These are phyloP conservation scores for Didymella keratinophila DNA, from an alignment of 2,329 filamentous ascomycete species.

Conservation along the genomic window DNA sequence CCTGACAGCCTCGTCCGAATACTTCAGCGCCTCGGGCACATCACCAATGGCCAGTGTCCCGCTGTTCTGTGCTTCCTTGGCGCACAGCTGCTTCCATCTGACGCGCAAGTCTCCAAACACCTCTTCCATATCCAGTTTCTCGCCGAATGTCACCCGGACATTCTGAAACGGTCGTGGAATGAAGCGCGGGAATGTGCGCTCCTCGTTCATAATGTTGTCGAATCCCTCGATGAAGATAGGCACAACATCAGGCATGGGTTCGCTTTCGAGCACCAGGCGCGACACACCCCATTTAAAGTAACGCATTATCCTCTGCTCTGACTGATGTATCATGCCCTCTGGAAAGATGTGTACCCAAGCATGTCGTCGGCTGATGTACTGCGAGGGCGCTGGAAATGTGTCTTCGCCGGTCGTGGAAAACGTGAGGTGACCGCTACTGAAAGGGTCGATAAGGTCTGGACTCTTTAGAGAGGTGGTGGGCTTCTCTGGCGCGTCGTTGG, in stretches of 20 bases:
- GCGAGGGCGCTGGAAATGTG: constrained; percentile 73
- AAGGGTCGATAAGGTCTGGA: constrained; percentile 60
- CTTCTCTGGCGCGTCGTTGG: constrained; percentile 37
- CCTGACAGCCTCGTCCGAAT: constrained; percentile 76
- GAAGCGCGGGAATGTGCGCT: constrained; percentile 79
- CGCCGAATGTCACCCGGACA: constrained; percentile 79
- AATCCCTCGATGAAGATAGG: constrained; percentile 95
- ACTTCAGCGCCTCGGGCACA: constrained; percentile 70
- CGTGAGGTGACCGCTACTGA: constrained; percentile 60
- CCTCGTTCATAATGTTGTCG: constrained; percentile 87
- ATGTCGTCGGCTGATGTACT: constrained; percentile 72
- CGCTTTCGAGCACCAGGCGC: constrained; percentile 86
- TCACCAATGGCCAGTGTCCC: constrained; percentile 62
- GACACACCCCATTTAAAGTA: constrained; percentile 99
- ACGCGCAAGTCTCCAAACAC: constrained; percentile 79
- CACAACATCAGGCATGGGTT: constrained; percentile 85
- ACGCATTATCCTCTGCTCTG: constrained; percentile 77
- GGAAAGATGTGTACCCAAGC: constrained; percentile 96
- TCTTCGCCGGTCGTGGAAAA: constrained; percentile 75
- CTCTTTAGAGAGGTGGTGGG: constrained; percentile 35
- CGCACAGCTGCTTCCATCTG: constrained; percentile 75
- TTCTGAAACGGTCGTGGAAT: constrained; percentile 76
- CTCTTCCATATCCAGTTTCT: constrained; percentile 74
- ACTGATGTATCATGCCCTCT: constrained; percentile 93
- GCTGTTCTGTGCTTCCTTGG: constrained; percentile 57